Evolutionary conservation across 1,139 yeast genomes (phyloP).

Genomic region (Candida dubliniensis): DNA sequence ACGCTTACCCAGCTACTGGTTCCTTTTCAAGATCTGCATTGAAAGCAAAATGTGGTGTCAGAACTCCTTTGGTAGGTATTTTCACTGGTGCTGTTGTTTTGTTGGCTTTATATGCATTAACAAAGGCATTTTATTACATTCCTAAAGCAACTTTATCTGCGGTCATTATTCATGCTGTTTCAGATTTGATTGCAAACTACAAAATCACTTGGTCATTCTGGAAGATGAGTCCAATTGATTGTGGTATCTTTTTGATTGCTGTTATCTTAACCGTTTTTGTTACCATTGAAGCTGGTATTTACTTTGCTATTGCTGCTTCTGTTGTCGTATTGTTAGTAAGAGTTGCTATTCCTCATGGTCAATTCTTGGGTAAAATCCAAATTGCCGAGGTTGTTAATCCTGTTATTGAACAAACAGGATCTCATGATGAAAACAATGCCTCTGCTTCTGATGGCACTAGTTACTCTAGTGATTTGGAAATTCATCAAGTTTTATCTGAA

Average conservation of each 20-base stretch:
- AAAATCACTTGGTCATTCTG: slow-evolving; percentile 73
- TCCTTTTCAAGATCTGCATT: slow-evolving; percentile 93
- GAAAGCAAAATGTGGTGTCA: slow-evolving; percentile 92
- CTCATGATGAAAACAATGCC: slow-evolving; percentile 7
- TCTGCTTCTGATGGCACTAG: slow-evolving; percentile 14
- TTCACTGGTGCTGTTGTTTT: slow-evolving; percentile 88
- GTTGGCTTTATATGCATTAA: slow-evolving; percentile 80
- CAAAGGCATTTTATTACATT: slow-evolving; percentile 81
- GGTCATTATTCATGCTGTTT: slow-evolving; percentile 92
- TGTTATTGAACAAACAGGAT: slow-evolving; percentile 25
- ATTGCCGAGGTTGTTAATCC: slow-evolving; percentile 72
- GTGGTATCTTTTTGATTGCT: slow-evolving; percentile 71
- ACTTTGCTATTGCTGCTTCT: slow-evolving; percentile 86
- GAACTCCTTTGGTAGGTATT: slow-evolving; percentile 91
- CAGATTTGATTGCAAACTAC: slow-evolving; percentile 78
- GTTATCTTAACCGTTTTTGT: slow-evolving; percentile 80
- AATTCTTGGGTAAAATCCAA: slow-evolving; percentile 75
- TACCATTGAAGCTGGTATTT: slow-evolving; percentile 84
- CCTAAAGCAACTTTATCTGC: slow-evolving; percentile 89
- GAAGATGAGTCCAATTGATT: slow-evolving; percentile 75
- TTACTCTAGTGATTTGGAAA: slow-evolving; percentile 33
- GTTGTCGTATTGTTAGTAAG: slow-evolving; percentile 72
- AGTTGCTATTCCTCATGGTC: slow-evolving; percentile 78
- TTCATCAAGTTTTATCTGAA: slow-evolving; percentile 42
- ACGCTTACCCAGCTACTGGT: slow-evolving; percentile 95